Base-by-base conservation (phyloP, 2,329 filamentous ascomycete genomes). In the Fusarium ambrosium region DNA sequence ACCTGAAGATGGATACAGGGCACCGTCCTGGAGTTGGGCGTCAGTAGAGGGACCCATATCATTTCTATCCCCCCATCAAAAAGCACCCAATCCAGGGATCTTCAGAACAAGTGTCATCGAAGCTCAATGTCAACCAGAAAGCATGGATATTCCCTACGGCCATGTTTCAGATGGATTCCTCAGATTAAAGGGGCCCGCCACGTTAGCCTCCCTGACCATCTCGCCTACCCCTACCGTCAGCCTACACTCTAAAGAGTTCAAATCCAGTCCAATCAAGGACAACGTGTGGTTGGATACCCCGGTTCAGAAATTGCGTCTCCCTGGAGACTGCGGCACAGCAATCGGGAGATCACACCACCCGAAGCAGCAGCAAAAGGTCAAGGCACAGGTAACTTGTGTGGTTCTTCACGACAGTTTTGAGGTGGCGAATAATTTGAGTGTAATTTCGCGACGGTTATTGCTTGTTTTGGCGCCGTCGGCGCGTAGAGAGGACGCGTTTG, bases 141-240 rank as follows among this genome's bases (percentile, higher is more conserved):
- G 3, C 18, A 22, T 13, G 22, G 27, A 41, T 43, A 32, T n/a
- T 32, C 58, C 58, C 14, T 61, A 45, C 37, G 27, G 58, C 18
- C 58, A 32, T 43, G 58, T 61, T 43, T 43, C 37, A 29, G 58
- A 61, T 32, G 58, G 58, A 18, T 61, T 32, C 58, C 27, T 45
- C 22, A 39, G 58, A 18, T 39, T 61, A 39, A 61, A 43, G 37
- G 58, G 58, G 22, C 22, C 56, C 16, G 16, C 16, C 32, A 59
- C 34, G 8, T 22, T 13, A 4, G 16, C 56, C 56, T 27, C 32
- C 34, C 10, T 59, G 22, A n/a, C 34, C 32, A 59, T 59, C 56
- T 59, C 56, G 20, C 29, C n/a, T 36, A 56, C 27, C 53, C 29
- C 32, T 32, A 20, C 32, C 53, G 53, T 36, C 53, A 58, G 53